phyloP scores from a whole-genome alignment of 2,329 filamentous ascomycete species.

The Phoma herbarum region DNA sequence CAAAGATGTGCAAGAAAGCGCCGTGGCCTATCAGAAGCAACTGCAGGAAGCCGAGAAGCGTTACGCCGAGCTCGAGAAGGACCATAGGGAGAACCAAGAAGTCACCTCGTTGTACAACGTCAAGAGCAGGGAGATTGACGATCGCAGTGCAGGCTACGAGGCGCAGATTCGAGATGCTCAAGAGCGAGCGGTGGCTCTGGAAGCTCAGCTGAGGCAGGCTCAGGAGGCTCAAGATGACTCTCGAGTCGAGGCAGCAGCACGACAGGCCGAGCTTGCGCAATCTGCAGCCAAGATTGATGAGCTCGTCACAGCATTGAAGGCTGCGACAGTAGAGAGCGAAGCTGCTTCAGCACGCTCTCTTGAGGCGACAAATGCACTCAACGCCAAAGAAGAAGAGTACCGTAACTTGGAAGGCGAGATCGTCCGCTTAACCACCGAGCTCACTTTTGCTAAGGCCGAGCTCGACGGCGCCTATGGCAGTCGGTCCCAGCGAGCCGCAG shows the following conservation, averaged over 20 bases:
- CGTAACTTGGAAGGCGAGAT: slow-evolving; percentile 67
- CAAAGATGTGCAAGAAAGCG: slow-evolving; percentile 43
- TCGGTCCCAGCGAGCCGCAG: slow-evolving; percentile 73
- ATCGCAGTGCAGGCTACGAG: slow-evolving; percentile 42
- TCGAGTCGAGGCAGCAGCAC: slow-evolving; percentile 45
- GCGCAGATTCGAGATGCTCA: slow-evolving; percentile 45
- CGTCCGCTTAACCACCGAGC: slow-evolving; percentile 74
- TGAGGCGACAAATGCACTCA: slow-evolving; percentile 41
- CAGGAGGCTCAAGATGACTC: slow-evolving; percentile 45
- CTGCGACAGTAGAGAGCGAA: slow-evolving; percentile 43
- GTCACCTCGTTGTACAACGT: slow-evolving; percentile 33
- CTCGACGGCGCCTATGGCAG: slow-evolving; percentile 93
- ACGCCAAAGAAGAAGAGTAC: slow-evolving; percentile 49
- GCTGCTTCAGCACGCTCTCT: slow-evolving; percentile 42
- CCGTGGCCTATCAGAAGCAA: slow-evolving; percentile 43
- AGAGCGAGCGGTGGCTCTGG: slow-evolving; percentile 45
- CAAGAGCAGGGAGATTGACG: slow-evolving; percentile 32
- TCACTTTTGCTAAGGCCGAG: slow-evolving; percentile 90
- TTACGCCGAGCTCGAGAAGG: slow-evolving; percentile 38
- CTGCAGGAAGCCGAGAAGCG: slow-evolving; percentile 40
- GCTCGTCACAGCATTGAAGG: slow-evolving; percentile 34
- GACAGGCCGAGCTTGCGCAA: slow-evolving; percentile 48
- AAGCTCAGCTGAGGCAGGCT: slow-evolving; percentile 44
- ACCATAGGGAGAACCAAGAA: slow-evolving; percentile 44
- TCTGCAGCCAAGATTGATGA: slow-evolving; percentile 46